These are phyloP conservation scores for Evernia prunastri DNA, from an alignment of 495 filamentous ascomycete species.

Conservation along the genomic window DNA sequence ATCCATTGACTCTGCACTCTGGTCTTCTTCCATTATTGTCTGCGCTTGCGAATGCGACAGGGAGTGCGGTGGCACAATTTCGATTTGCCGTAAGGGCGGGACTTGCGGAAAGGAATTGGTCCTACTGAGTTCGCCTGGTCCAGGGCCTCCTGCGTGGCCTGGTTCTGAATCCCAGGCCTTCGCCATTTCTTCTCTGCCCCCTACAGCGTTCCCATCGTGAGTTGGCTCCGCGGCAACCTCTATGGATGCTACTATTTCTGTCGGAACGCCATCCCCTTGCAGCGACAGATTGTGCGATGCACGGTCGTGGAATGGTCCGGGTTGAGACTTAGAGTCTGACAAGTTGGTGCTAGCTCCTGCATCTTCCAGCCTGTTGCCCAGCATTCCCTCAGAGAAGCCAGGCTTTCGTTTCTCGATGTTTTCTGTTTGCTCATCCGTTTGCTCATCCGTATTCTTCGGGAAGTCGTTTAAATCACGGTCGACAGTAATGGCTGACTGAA, in stretches of 20 bases:
- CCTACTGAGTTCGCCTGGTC: conserved; percentile 26
- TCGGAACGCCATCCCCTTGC: not conserved
- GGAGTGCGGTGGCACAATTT: conserved; percentile 21
- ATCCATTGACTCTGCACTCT: conserved; percentile 26
- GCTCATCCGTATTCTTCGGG: not conserved
- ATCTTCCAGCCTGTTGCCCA: not conserved
- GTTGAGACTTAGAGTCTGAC: not conserved
- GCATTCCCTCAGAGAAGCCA: not conserved
- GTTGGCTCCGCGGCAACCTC: not conserved
- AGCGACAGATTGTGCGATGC: not conserved
- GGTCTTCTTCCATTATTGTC: conserved; percentile 39
- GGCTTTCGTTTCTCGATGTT: not conserved
- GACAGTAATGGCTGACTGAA: not conserved
- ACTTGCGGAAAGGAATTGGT: conserved; percentile 60
- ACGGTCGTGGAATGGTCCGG: not conserved
- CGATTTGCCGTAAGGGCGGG: conserved; percentile 33
- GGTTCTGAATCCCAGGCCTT: conserved; percentile 8
- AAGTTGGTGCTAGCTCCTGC: not conserved
- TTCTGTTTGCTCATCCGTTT: not conserved
- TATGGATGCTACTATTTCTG: not conserved
- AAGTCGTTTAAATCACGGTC: not conserved
- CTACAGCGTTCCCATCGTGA: not conserved
- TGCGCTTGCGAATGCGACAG: conserved; percentile 39
- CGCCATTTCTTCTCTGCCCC: conserved; percentile 6
- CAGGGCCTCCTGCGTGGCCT: not conserved